These are phyloP conservation scores for Trichoderma asperelloides DNA, from an alignment of 495 filamentous ascomycete species.

Conservation along the genomic window DNA sequence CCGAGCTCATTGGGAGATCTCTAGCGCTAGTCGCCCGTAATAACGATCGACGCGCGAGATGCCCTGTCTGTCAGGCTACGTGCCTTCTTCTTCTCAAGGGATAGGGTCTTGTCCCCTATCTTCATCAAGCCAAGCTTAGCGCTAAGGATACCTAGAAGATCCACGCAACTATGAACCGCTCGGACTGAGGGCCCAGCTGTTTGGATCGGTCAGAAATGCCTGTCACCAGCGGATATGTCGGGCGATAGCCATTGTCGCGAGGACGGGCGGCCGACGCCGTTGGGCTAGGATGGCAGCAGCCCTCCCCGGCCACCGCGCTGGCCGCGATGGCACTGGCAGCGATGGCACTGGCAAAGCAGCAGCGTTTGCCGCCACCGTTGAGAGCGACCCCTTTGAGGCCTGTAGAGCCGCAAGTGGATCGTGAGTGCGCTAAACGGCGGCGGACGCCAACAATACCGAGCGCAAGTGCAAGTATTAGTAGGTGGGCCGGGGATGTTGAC, in stretches of 20 bases:
- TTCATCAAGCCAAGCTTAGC: constrained; percentile 1
- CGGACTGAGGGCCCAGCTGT: not conserved
- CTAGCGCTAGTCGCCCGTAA: constrained; percentile 7
- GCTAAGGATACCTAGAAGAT: not conserved
- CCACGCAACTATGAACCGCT: not conserved
- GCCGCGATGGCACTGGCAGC: not conserved
- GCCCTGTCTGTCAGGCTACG: not conserved
- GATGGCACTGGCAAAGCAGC: not conserved
- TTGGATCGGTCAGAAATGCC: constrained; percentile 5
- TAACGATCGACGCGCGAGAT: constrained; percentile 5
- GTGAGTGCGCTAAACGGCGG: not conserved
- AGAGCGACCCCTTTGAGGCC: not conserved
- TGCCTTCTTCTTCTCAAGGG: not conserved
- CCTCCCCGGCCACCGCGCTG: not conserved
- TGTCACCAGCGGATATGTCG: constrained; percentile 4
- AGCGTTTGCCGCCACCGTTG: too few relatives aligned
- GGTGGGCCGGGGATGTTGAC: not conserved
- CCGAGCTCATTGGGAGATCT: constrained; percentile 5
- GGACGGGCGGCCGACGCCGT: constrained; percentile 1
- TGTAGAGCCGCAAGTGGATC: not conserved
- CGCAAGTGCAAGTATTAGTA: not conserved
- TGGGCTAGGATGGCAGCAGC: not conserved
- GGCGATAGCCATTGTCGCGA: not conserved
- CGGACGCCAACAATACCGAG: not conserved
- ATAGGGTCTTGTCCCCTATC: not conserved